These are phyloP conservation scores for Dispira parvispora DNA, from an alignment of 192 early-diverging fungal genomes.

Conservation along the genomic window DNA sequence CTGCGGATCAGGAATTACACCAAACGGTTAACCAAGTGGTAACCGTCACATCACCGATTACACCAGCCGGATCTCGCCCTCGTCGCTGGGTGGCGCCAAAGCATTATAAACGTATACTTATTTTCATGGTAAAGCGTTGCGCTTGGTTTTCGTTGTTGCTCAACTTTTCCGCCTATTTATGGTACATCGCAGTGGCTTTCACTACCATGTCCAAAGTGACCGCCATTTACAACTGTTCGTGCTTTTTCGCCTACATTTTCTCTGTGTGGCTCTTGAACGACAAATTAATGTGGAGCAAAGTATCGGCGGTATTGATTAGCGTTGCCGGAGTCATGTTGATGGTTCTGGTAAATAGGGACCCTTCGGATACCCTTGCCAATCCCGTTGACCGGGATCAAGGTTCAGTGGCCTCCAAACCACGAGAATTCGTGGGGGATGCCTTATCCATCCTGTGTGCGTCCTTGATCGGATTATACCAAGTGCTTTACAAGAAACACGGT, in stretches of 20 bases:
- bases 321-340: conserved; percentile 54
- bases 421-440: conserved; percentile 32
- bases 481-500: conserved; percentile 63
- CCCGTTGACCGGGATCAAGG: background rate
- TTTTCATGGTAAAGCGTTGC: conserved; percentile 15
- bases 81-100: conserved; percentile 13
- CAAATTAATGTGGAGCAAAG: conserved; percentile 35
- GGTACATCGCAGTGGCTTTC: conserved; percentile 59
- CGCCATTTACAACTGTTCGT: conserved; percentile 66
- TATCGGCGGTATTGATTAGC: conserved; percentile 42
- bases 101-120: conserved; percentile 15
- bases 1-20: background rate
- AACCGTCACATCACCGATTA: too few relatives aligned
- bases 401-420: background rate
- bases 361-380: conserved; percentile 1
- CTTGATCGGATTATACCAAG: conserved; percentile 60
- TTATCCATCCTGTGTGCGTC: conserved; percentile 45
- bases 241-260: conserved; percentile 72
- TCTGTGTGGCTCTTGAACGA: conserved; percentile 54
- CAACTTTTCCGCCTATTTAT: conserved; percentile 53
- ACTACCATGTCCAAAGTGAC: conserved; percentile 63
- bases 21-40: too few relatives aligned
- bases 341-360: conserved; percentile 22
- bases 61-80: background rate
- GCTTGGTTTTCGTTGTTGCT: conserved; percentile 33